Conservation (phyloP, 2,329 filamentous ascomycete genomes). For the Neonectria punicea region DNA sequence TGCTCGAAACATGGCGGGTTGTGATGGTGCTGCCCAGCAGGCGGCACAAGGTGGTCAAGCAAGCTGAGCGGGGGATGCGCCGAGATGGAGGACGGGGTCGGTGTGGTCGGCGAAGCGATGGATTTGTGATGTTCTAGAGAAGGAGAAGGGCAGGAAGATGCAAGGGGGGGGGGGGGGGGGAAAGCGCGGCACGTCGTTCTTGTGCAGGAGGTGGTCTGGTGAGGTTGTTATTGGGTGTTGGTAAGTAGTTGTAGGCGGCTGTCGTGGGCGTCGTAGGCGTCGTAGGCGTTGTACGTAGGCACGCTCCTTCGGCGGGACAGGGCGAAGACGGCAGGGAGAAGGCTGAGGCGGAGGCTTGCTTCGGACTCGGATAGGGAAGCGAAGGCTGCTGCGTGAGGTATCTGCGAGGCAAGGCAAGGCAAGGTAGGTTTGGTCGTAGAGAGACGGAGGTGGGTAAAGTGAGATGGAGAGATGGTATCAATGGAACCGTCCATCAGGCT, state of each 20-base stretch:
- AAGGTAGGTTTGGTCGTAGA: not conserved
- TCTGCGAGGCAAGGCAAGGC: no score
- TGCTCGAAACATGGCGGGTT: slow-evolving; percentile 66
- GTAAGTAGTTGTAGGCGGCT: slow-evolving; percentile 12
- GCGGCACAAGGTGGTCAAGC: slow-evolving; percentile 8
- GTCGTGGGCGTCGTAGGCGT: slow-evolving; percentile 21
- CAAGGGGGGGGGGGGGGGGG: no score
- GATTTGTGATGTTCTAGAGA: not conserved
- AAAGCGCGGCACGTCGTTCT: not conserved
- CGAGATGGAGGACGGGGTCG: slow-evolving; percentile 8
- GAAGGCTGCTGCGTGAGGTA: no score
- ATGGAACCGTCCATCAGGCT: slow-evolving; percentile 19
- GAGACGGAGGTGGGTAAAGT: not conserved
- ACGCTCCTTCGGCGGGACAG: not conserved
- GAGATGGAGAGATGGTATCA: slow-evolving; percentile 10
- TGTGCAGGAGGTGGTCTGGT: not conserved
- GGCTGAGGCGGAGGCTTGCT: slow-evolving; percentile 3
- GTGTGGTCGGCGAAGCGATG: not conserved
- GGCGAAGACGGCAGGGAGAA: not conserved
- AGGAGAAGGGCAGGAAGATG: not conserved
- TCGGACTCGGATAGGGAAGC: slow-evolving; percentile 4
- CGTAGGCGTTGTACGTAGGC: slow-evolving; percentile 24
- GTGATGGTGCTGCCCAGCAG: slow-evolving; percentile 32
- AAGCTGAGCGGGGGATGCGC: slow-evolving; percentile 6
- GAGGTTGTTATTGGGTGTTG: not conserved